Evolutionary conservation across 1,139 yeast genomes (phyloP), one percentile per base, ranked within the genome.

Genomic region (Yamadazyma aaseri): DNA sequence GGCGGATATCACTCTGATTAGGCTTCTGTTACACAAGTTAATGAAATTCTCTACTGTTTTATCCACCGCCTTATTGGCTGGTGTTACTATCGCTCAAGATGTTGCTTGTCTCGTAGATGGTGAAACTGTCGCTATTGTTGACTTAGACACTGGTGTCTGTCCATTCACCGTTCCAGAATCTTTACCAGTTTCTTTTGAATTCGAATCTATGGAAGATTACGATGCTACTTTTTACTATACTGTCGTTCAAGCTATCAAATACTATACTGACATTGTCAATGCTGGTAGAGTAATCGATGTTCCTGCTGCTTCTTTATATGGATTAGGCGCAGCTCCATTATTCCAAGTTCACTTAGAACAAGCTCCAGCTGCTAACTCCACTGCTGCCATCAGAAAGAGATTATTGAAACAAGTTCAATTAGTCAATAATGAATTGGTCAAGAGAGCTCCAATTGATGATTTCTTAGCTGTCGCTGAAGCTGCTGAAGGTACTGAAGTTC

Each of bases 371-470:
- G 42, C 62, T 31, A 68, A 68, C 63, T 65, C 72, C 32, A 63
- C 73, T 41, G 61, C 62, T 44, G 67, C 69, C 30, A 51, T 65
- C 51, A 63, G 68, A 57, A 67, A 56, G 55, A 65, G 73, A 65
- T 63, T 46, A 35, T 44, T 46, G 32, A 40, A 41, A 31, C 43
- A 40, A 38, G 46, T 40, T 29, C 44, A 44, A 36, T 17, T 45
- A 12, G 25, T 22, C 12, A n/a, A 22, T 11, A 7, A 22, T 12
- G 12, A 22, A 22, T 22, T 22, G 12, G 44, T 35, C 23, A 42
- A 41, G 33, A 45, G 34, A 37, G 50, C 44, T 35, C 49, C 44
- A 34, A 34, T 44, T 17, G 54, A 57, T 33, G 67, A 60, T 49
- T 63, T 68, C 39, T 48, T 59, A 29, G 59, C 65, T 31, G 34